Evolutionary conservation across 768 basidiomycete species (phyloP).

Genomic region (Sarcodon sp.): DNA sequence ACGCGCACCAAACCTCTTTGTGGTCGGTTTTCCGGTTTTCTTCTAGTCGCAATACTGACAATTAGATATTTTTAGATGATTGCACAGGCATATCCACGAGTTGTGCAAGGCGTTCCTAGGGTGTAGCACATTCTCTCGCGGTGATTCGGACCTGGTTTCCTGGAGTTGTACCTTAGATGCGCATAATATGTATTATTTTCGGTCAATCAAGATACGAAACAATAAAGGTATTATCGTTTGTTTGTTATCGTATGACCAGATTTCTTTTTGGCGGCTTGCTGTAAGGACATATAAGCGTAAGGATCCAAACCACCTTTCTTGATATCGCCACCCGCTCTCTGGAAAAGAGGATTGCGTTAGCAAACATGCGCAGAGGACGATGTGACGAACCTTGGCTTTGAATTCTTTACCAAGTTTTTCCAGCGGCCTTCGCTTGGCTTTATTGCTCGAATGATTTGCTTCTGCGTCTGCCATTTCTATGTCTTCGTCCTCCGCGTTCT

Average conservation of each 20-base stretch:
- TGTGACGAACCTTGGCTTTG: conserved; percentile 77
- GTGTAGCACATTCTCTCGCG: conserved; percentile 6
- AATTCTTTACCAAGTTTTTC: conserved; percentile 74
- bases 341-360: conserved; percentile 4
- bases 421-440: conserved; percentile 41
- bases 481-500: conserved; percentile 45
- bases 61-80: conserved; percentile 34
- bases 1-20: conserved; percentile 61
- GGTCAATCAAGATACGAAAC: too few species aligned
- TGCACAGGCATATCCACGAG: conserved; percentile 52
- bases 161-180: background rate
- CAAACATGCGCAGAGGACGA: background rate
- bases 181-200: too few species aligned
- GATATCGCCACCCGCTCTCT: conserved; percentile 94
- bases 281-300: conserved; percentile 81
- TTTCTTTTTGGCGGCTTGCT: conserved; percentile 66
- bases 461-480: conserved; percentile 72
- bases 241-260: conserved; percentile 5
- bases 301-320: conserved; percentile 83
- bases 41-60: background rate
- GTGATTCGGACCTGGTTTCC: background rate
- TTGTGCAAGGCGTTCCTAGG: conserved; percentile 44
- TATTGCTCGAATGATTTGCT: conserved; percentile 26
- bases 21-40: conserved; percentile 24
- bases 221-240: background rate